Evolutionary conservation across 495 filamentous ascomycete genomes (phyloP), one percentile per base, ranked within the genome.

Genomic region (Lasiosphaeria miniovina): DNA sequence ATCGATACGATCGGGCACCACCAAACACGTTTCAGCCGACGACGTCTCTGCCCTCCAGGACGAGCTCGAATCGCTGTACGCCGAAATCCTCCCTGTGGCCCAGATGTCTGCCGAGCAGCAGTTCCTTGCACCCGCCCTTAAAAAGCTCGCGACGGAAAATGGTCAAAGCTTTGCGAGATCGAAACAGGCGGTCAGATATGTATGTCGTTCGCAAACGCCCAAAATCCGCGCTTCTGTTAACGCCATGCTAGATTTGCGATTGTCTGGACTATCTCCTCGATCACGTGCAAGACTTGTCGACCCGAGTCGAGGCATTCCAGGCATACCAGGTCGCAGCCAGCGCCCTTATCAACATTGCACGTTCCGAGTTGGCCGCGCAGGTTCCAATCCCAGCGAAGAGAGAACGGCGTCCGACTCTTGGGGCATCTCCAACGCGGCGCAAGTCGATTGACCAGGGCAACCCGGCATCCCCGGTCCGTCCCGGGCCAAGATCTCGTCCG

Each of bases 101-200:
- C 82, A 87, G 59, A 84, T 88, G 77, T 81, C 82, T 32, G 77
- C 78, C 2, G 80, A 82, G 65, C 83, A 87, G 57, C 80, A 86
- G 63, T 84, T 80, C 62, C 69, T 82, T 4, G 77, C 83, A 60
- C 84, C 82, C 1, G 83, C 85, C 14, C 71, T 86, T 4, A 73
- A 70, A 49, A 64, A 64, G 7, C 67, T 78, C 3, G 68, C 72
- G 9, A 65, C 67, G 8, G 75, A 64, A 58, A 71, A 69, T 53
- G 68, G 74, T 34, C 68, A 75, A 52, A 62, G 69, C 11, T 56
- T 73, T 7, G 69, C 66, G 10, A 64, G 72, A 51, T 72, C 73
- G 1, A 60, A 65, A 10, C 67, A 73, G 43, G 77, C 76, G 5
- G 63, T 77, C 10, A 63, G 61, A 55, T 81, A 81, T 53, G 77